phyloP scores from a whole-genome alignment of 345 rosid species.

The Boechera divaricarpa region DNA sequence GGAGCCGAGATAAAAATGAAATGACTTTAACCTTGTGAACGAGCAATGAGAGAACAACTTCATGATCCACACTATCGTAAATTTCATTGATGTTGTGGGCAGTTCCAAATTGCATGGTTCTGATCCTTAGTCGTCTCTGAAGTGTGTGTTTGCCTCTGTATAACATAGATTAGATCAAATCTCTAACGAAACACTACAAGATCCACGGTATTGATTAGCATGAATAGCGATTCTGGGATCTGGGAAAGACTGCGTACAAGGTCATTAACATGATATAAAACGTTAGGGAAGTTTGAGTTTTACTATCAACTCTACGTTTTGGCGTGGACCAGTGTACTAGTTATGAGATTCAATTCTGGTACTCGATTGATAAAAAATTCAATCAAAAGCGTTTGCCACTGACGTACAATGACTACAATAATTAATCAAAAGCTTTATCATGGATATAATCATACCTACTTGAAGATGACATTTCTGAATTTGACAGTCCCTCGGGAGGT shows the following conservation, averaged over 20 bases:
- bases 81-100: slow-evolving; percentile 78
- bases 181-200: slow-evolving; percentile 11
- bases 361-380: not conserved
- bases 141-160: slow-evolving; percentile 72
- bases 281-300: not conserved
- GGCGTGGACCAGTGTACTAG: not conserved
- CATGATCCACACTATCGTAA: slow-evolving; percentile 86
- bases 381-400: not conserved
- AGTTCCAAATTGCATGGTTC: slow-evolving; percentile 79
- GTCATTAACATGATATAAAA: slow-evolving; percentile 6
- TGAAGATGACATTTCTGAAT: slow-evolving; percentile 56
- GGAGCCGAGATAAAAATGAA: not conserved
- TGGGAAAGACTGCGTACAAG: slow-evolving; percentile 1
- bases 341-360: slow-evolving; percentile 3
- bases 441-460: slow-evolving; percentile 64
- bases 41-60: slow-evolving; percentile 81
- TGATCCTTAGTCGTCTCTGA: slow-evolving; percentile 83
- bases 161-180: slow-evolving; percentile 37
- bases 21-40: slow-evolving; percentile 78
- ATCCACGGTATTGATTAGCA: slow-evolving; percentile 13
- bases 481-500: slow-evolving; percentile 78
- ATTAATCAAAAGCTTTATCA: slow-evolving; percentile 9
- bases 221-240: slow-evolving; percentile 3
- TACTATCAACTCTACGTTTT: slow-evolving; percentile 6
- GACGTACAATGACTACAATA: slow-evolving; percentile 1